Base-by-base conservation (phyloP, 345 rosid species). In the Erysimum cheiranthoides region DNA sequence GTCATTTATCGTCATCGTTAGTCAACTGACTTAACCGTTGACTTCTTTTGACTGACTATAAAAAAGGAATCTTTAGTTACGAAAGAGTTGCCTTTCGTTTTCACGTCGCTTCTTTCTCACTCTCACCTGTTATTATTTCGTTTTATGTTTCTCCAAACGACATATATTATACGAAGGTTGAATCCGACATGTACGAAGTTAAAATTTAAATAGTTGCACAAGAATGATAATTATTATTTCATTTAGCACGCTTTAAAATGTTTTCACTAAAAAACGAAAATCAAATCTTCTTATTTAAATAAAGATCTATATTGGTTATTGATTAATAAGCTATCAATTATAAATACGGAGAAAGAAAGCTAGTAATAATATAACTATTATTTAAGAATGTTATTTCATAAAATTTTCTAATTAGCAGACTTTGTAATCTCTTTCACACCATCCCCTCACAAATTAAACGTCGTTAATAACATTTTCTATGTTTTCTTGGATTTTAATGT, bases 1-100 rank as follows among this genome's bases (percentile, higher is more conserved):
- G 87, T 81, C 81, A 78, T 21, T 0, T 17, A 30, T 82, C 82
- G 79, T 74, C 76, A 77, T 46, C 25, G 0, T 35, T 0, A 4
- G 8, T 66, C 9, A 67, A 78, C 60, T 52, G 12, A 50, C 4
- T 11, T 36, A 53, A 65, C 71, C 79, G 93, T 86, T 88, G 93
- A 88, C 90, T 70, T 73, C 17, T 28, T 13, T 35, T 59, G 25
- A 49, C 54, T 42, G 31, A 35, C 30, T 43, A 56, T 21, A 11
- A n/a, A 71, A 59, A 43, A 35, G 51, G 61, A 60, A 61, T 34
- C n/a, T 64, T 10, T 18, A 39, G 34, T 45, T 51, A 49, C 8
- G 25, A 58, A 36, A 65, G 68, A 57, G 47, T 63, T 78, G 66
- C 58, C 51, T 77, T 71, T 71, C 76, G 36, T 64, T 77, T 77